Percentiles rank a stretch among this genome's conserved stretches.
Conservation (phyloP, 495 filamentous ascomycete species). For the Thozetella sp. region DNA sequence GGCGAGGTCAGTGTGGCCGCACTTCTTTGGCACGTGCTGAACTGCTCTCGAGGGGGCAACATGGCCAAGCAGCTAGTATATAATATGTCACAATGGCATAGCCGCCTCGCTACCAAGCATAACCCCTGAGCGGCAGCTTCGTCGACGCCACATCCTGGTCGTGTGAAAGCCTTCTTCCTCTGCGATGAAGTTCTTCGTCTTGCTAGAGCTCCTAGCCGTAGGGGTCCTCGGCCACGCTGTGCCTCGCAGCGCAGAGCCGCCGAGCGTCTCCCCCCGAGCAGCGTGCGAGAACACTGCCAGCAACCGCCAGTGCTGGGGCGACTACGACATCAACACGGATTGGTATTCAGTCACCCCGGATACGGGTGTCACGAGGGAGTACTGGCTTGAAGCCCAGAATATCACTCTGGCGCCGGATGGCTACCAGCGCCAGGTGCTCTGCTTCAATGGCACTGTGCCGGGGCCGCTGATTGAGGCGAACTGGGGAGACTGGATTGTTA, state of each 20-base stretch:
- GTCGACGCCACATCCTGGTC: background rate
- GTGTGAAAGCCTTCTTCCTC: background rate
- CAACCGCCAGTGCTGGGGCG: background rate
- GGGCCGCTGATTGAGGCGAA: slow-evolving; percentile 24
- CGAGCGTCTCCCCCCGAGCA: background rate
- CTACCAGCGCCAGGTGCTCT: background rate
- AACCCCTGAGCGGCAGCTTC: background rate
- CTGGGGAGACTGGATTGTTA: slow-evolving; percentile 61
- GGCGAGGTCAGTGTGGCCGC: background rate
- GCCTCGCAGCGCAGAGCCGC: background rate
- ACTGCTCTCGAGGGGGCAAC: no score
- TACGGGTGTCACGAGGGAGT: background rate
- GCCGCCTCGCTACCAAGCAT: background rate
- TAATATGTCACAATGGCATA: background rate
- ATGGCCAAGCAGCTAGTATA: background rate
- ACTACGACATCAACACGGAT: slow-evolving; percentile 1
- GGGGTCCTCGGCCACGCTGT: background rate
- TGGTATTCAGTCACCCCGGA: background rate
- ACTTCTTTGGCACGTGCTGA: background rate
- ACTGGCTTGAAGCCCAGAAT: background rate
- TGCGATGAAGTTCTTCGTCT: background rate
- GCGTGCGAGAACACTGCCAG: background rate
- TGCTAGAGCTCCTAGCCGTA: background rate
- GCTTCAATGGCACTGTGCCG: background rate
- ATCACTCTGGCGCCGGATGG: background rate